Conservation (phyloP, 345 rosid species). For the Syzygium jambos region DNA sequence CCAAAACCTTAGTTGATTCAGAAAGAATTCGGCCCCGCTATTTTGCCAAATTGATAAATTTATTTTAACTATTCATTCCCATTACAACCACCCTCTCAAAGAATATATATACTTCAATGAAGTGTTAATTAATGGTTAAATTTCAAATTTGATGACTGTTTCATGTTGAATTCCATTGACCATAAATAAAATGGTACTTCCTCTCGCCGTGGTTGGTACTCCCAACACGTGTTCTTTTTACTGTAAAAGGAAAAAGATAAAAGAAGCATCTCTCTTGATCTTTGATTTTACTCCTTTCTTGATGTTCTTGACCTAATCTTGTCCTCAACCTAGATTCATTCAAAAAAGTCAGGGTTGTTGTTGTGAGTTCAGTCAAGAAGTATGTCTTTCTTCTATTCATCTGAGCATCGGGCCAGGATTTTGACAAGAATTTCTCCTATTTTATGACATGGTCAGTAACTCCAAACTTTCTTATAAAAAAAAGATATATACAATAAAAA, state of each 20-base stretch:
- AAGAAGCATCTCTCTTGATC: too few relatives aligned
- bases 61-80: not conserved
- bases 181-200: not conserved
- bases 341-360: not conserved
- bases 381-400: not conserved
- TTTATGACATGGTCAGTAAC: not conserved
- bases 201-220: not conserved
- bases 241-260: not conserved
- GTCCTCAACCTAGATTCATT: not conserved
- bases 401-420: not conserved
- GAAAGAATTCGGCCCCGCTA: not conserved
- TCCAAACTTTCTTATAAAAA: not conserved
- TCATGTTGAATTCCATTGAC: not conserved
- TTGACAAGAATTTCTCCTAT: not conserved
- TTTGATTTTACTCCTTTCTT: not conserved
- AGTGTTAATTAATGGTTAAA: not conserved
- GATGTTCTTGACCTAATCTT: not conserved
- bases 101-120: not conserved
- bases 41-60: not conserved
- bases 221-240: not conserved
- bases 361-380: not conserved
- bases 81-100: not conserved
- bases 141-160: not conserved
- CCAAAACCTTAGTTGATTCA: too few relatives aligned
- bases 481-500: not conserved